Evolutionary conservation across 1,284 basidiomycete species (phyloP).

Genomic region (Ceratobasidium sp.): DNA sequence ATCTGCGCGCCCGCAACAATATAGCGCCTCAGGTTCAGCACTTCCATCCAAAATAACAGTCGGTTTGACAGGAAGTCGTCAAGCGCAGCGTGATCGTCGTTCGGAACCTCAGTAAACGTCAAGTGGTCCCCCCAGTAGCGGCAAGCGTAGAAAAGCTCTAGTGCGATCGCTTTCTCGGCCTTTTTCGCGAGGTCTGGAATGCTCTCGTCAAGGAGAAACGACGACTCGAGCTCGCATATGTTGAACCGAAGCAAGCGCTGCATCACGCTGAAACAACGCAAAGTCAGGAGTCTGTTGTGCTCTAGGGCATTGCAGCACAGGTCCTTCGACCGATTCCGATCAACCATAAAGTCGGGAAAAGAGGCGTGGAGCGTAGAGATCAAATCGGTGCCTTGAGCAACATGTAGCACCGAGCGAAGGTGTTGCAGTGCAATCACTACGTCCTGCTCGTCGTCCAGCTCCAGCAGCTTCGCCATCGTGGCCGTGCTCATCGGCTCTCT

Average conservation of each 20-base stretch:
- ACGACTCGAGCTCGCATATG: constrained; percentile 17
- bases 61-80: neutral
- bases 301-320: neutral
- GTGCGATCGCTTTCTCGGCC: neutral
- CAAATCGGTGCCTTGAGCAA: neutral
- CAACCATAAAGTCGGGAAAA: neutral
- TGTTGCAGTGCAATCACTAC: neutral
- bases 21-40: neutral
- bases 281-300: neutral
- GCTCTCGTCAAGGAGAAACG: neutral
- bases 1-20: neutral
- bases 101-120: neutral
- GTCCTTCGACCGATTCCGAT: neutral
- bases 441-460: neutral
- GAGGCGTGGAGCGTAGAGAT: constrained; percentile 3
- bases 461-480: neutral
- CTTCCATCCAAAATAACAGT: constrained; percentile 5
- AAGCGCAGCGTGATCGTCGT: neutral
- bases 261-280: neutral
- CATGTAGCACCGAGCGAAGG: neutral
- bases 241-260: neutral
- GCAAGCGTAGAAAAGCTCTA: neutral
- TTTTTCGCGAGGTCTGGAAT: neutral
- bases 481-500: neutral
- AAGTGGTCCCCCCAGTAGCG: neutral